A percentile compares a stretch with the other conserved stretches of the same genome.
phyloP scores from a whole-genome alignment of 1,284 basidiomycete species.

The Ustilago trichophora region DNA sequence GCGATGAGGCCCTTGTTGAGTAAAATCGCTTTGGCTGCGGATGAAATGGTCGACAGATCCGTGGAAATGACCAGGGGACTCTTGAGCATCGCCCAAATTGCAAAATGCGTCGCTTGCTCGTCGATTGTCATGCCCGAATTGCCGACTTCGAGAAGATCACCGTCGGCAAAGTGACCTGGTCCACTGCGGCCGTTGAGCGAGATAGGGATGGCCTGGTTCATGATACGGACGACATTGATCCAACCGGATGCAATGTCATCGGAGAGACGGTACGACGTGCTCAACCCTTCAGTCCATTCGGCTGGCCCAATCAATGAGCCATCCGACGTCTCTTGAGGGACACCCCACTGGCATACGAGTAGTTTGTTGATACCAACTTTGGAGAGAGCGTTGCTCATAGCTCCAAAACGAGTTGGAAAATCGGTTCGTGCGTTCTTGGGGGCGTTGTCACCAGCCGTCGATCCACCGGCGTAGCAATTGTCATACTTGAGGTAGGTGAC shows the following conservation, averaged over 20 bases:
- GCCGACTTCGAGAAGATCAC: conserved; percentile 52
- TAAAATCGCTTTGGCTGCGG: conserved; percentile 42
- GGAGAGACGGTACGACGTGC: conserved; percentile 70
- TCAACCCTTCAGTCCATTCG: conserved; percentile 65
- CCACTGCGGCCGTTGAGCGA: conserved; percentile 45
- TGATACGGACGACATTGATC: conserved; percentile 24
- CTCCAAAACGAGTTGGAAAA: conserved; percentile 65
- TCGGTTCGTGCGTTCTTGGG: conserved; percentile 33
- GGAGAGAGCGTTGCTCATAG: conserved; percentile 71
- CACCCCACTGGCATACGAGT: conserved; percentile 71
- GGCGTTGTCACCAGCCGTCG: conserved; percentile 23
- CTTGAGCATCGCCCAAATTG: conserved; percentile 62
- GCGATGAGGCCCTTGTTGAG: conserved; percentile 57
- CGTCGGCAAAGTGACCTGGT: conserved; percentile 56
- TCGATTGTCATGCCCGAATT: conserved; percentile 46
- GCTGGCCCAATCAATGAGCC: conserved; percentile 29
- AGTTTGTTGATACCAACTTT: conserved; percentile 70
- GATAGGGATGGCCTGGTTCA: conserved; percentile 38
- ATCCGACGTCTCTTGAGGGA: conserved; percentile 9
- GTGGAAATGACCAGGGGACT: conserved; percentile 63
- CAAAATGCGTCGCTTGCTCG: conserved; percentile 60
- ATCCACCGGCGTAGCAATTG: conserved; percentile 68
- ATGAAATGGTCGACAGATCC: conserved; percentile 50
- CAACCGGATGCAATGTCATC: conserved; percentile 24
- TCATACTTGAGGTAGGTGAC: conserved; percentile 68